phyloP scores from a whole-genome alignment of 2,329 filamentous ascomycete genomes.

The Curvularia hawaiiensis region DNA sequence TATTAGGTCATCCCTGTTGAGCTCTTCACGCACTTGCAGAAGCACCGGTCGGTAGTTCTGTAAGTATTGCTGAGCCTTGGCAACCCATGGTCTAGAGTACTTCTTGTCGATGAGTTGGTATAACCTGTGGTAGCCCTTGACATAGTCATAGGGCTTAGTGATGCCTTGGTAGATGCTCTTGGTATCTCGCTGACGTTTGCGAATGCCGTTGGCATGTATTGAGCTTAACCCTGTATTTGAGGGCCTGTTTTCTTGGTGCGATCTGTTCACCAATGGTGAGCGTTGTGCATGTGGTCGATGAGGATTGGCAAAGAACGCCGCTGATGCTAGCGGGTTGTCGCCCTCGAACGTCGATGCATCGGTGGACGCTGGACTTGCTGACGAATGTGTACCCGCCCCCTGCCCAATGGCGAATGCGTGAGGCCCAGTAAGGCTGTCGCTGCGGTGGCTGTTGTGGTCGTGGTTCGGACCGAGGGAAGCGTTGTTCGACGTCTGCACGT shows the following conservation, averaged over 20 bases:
- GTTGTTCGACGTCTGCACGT: constrained; percentile 51
- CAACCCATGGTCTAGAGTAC: constrained; percentile 75
- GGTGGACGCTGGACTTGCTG: constrained; percentile 60
- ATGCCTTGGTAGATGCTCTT: constrained; percentile 88
- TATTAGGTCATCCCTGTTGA: constrained; percentile 85
- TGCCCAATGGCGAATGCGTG: constrained; percentile 68
- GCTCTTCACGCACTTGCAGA: constrained; percentile 86
- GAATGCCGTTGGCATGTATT: constrained; percentile 40
- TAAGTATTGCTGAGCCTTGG: constrained; percentile 85
- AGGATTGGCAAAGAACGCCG: constrained; percentile 42
- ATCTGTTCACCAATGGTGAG: constrained; percentile 35
- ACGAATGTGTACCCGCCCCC: constrained; percentile 60
- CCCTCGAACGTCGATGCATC: constrained; percentile 51
- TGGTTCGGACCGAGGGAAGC: constrained; percentile 46
- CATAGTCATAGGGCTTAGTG: constrained; percentile 90
- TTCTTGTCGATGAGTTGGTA: constrained; percentile 79
- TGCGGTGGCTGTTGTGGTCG: constrained; percentile 36
- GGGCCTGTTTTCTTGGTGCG: constrained; percentile 32
- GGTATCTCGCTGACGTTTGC: constrained; percentile 69
- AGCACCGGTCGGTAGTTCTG: constrained; percentile 91
- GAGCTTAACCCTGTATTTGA: constrained; percentile 41
- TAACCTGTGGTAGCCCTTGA: constrained; percentile 85
- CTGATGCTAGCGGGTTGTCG: constrained; percentile 46
- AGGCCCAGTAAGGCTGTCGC: constrained; percentile 49
- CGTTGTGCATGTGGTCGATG: constrained; percentile 37